Conservation (phyloP, 2,329 filamentous ascomycete genomes). For the Chaetomiaceae sp. region DNA sequence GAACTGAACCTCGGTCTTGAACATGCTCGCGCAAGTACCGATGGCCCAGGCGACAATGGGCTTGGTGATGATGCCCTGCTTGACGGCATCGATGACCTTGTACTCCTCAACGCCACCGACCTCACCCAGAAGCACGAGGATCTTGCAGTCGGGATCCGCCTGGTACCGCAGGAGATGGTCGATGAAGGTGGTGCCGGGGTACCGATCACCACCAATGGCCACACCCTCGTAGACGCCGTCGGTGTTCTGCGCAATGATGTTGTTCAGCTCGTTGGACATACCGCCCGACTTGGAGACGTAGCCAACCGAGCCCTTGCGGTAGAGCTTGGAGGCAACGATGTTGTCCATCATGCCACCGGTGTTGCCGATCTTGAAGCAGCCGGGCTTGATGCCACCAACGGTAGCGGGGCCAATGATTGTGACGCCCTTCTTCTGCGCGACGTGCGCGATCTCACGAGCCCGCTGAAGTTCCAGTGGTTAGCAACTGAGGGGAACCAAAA, state of each 20-base stretch:
- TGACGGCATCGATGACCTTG: slow-evolving; percentile 97
- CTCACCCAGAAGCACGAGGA: slow-evolving; percentile 91
- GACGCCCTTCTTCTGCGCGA: slow-evolving; percentile 96
- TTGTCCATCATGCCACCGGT: slow-evolving; percentile 99
- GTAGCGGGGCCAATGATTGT: slow-evolving; percentile 98
- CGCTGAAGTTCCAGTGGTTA: slow-evolving; percentile 51
- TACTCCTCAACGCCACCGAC: slow-evolving; percentile 99
- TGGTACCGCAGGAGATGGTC: slow-evolving; percentile 97
- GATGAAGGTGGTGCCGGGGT: slow-evolving; percentile 98
- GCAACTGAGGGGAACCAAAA: slow-evolving; percentile 9
- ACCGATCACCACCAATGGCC: slow-evolving; percentile 97
- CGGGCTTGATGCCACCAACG: slow-evolving; percentile 98
- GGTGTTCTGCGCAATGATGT: slow-evolving; percentile 94
- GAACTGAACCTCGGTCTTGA: slow-evolving; percentile 99
- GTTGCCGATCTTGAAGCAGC: slow-evolving; percentile 99
- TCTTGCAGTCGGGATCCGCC: slow-evolving; percentile 95
- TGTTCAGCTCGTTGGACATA: slow-evolving; percentile 99
- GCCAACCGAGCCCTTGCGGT: slow-evolving; percentile 96
- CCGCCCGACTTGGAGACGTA: slow-evolving; percentile 99
- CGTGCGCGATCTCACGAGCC: slow-evolving; percentile 94
- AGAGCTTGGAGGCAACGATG: slow-evolving; percentile 99
- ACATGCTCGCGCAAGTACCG: slow-evolving; percentile 98
- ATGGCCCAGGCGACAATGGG: slow-evolving; percentile 99
- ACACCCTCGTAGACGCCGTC: slow-evolving; percentile 99
- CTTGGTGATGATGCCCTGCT: slow-evolving; percentile 92